A percentile compares a stretch with the other conserved stretches of the same genome.
phyloP scores from a whole-genome alignment of 768 basidiomycete genomes.

The button mushroom (Agaricus bisporus) region DNA sequence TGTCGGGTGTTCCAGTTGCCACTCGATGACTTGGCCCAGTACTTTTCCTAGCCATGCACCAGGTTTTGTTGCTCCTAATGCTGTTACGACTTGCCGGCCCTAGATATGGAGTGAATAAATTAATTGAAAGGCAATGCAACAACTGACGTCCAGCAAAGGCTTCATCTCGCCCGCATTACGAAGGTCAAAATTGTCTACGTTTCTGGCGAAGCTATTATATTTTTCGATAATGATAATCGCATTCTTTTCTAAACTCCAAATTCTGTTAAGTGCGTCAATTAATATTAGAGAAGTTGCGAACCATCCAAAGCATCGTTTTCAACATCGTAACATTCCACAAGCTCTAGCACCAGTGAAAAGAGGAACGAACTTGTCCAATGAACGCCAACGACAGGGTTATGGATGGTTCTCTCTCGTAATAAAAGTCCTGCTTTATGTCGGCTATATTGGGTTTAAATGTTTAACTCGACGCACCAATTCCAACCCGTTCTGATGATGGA shows the following conservation, averaged over 20 bases:
- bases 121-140: background rate
- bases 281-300: slow-evolving; percentile 20
- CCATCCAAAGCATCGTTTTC: slow-evolving; percentile 35
- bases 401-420: slow-evolving; percentile 60
- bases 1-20: slow-evolving; percentile 79
- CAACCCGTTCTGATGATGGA: slow-evolving; percentile 42
- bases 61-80: slow-evolving; percentile 47
- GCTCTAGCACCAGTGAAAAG: slow-evolving; percentile 71
- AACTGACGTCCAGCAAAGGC: slow-evolving; percentile 73
- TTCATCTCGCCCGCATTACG: slow-evolving; percentile 57
- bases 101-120: slow-evolving; percentile 22
- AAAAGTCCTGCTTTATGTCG: slow-evolving; percentile 46
- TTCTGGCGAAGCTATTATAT: slow-evolving; percentile 63
- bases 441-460: background rate
- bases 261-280: background rate
- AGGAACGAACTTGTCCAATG: slow-evolving; percentile 69
- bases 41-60: slow-evolving; percentile 69
- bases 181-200: slow-evolving; percentile 58
- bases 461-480: slow-evolving; percentile 44
- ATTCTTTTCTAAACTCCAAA: slow-evolving; percentile 27
- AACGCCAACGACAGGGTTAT: slow-evolving; percentile 53
- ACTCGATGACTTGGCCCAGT: slow-evolving; percentile 64
- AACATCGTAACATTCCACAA: slow-evolving; percentile 47
- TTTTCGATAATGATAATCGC: slow-evolving; percentile 42
- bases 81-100: slow-evolving; percentile 62